Conservation (phyloP, 306 rosid genomes). For the Vigna hirtella region DNA sequence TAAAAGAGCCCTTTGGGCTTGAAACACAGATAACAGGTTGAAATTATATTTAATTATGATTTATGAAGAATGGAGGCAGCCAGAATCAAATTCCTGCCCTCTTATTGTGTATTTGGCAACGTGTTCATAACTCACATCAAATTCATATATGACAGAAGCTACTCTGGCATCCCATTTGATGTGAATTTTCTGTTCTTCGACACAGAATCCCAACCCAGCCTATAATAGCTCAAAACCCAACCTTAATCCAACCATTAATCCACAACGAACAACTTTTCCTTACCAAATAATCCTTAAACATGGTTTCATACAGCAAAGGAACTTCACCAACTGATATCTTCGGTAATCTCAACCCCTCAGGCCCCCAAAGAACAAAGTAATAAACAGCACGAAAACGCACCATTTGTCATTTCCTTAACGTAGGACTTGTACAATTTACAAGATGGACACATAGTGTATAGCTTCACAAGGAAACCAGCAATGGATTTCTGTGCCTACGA, state of each 20-base stretch:
- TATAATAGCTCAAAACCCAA: not conserved
- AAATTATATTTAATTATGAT: constrained; percentile 15
- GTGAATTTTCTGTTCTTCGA: too few relatives aligned
- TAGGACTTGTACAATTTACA: not conserved
- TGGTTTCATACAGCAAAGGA: constrained; percentile 1
- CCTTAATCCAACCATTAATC: not conserved
- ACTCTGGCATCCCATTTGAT: too few relatives aligned
- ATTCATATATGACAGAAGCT: not conserved
- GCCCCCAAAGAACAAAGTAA: not conserved
- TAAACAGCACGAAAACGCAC: not conserved
- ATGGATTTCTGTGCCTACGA: constrained; percentile 3
- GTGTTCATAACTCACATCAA: not conserved
- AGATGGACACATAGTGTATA: not conserved
- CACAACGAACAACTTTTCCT: not conserved
- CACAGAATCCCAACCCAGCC: not conserved
- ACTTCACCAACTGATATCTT: not conserved
- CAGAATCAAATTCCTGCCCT: not conserved
- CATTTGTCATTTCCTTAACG: not conserved
- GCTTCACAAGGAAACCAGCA: too few relatives aligned
- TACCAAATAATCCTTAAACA: not conserved
- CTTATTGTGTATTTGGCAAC: too few relatives aligned
- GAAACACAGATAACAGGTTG: not conserved
- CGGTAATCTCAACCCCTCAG: not conserved
- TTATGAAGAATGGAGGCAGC: not conserved
- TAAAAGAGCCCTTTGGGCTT: constrained; percentile 15